Percentiles rank a stretch among this genome's conserved stretches.
Evolutionary conservation across 805 yeast species (phyloP).

Genomic region (Saturnispora gosingensis): DNA sequence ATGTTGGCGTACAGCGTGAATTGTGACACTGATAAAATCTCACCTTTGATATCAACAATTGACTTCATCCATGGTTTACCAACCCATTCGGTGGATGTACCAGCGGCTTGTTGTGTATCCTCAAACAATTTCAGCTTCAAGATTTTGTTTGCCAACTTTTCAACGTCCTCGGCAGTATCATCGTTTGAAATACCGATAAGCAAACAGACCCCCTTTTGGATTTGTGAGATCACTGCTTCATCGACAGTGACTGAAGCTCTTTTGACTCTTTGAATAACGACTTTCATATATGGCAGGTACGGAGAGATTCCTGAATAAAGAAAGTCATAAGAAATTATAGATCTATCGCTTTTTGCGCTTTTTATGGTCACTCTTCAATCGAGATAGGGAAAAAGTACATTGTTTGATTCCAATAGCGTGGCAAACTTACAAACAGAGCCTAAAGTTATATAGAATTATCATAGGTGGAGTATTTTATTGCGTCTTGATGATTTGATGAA

Average conservation of each 20-base stretch:
- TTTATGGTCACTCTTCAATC: too few relatives aligned
- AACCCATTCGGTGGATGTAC: constrained; percentile 41
- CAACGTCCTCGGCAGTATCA: constrained; percentile 70
- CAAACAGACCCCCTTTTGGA: constrained; percentile 65
- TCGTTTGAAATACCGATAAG: constrained; percentile 76
- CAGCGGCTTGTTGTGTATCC: constrained; percentile 29
- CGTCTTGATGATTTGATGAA: too few relatives aligned
- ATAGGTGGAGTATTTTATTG: too few relatives aligned
- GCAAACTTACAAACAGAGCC: too few relatives aligned
- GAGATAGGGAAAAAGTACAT: too few relatives aligned
- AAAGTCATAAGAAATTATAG: background rate
- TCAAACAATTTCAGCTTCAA: constrained; percentile 66
- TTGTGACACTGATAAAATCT: constrained; percentile 81
- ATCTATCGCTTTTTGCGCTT: background rate
- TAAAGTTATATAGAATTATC: too few relatives aligned
- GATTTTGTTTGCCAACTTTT: constrained; percentile 58
- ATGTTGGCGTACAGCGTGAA: constrained; percentile 83
- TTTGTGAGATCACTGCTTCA: constrained; percentile 58
- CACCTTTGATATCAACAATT: constrained; percentile 55
- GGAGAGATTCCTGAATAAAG: background rate
- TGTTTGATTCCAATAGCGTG: too few relatives aligned
- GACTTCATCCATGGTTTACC: constrained; percentile 72
- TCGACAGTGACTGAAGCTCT: constrained; percentile 86
- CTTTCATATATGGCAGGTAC: constrained; percentile 48
- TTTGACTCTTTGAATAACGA: constrained; percentile 84